A percentile compares a stretch with the other conserved stretches of the same genome.
Conservation (phyloP, 1,284 basidiomycete genomes). For the Cryptococcus wingfieldii region DNA sequence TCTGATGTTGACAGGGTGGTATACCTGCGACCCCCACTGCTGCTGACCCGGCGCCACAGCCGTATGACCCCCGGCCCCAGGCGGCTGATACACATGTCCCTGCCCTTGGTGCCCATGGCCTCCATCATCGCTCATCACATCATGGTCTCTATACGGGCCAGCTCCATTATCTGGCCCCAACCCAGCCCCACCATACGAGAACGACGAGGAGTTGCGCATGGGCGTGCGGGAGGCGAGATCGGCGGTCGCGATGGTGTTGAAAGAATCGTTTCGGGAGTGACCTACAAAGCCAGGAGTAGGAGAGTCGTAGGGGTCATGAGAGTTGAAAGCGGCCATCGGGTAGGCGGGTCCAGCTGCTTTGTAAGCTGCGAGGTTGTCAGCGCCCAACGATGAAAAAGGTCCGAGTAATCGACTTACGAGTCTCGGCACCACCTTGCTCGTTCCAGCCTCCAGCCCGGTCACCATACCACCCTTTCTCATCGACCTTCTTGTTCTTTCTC, state of each 20-base stretch:
- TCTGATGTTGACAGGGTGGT: slow-evolving; percentile 16
- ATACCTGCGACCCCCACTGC: slow-evolving; percentile 8
- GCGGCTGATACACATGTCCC: slow-evolving; percentile 9
- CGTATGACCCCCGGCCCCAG: not conserved
- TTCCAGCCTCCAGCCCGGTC: slow-evolving; percentile 8
- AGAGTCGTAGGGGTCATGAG: slow-evolving; percentile 12
- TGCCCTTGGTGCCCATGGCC: not conserved
- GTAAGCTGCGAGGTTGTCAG: slow-evolving; percentile 22
- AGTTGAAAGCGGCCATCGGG: slow-evolving; percentile 23
- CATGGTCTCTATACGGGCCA: slow-evolving; percentile 11
- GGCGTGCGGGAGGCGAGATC: slow-evolving; percentile 29
- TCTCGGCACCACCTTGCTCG: slow-evolving; percentile 11
- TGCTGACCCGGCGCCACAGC: not conserved
- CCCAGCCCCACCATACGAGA: slow-evolving; percentile 1
- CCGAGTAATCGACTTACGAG: not conserved
- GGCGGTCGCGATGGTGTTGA: slow-evolving; percentile 42
- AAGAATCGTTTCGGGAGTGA: slow-evolving; percentile 24
- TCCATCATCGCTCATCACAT: slow-evolving; percentile 16
- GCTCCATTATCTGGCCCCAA: not conserved
- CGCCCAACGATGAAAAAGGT: not conserved
- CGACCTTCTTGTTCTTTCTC: slow-evolving; percentile 17
- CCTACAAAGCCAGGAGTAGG: slow-evolving; percentile 1
- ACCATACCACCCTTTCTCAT: slow-evolving; percentile 31
- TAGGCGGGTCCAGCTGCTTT: slow-evolving; percentile 21
- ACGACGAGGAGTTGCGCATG: slow-evolving; percentile 11